A percentile compares a stretch with the other conserved stretches of the same genome.
These are phyloP conservation scores for Echinochloa phyllopogon DNA, from an alignment of 176 grass and related monocot species.

Conservation along the genomic window DNA sequence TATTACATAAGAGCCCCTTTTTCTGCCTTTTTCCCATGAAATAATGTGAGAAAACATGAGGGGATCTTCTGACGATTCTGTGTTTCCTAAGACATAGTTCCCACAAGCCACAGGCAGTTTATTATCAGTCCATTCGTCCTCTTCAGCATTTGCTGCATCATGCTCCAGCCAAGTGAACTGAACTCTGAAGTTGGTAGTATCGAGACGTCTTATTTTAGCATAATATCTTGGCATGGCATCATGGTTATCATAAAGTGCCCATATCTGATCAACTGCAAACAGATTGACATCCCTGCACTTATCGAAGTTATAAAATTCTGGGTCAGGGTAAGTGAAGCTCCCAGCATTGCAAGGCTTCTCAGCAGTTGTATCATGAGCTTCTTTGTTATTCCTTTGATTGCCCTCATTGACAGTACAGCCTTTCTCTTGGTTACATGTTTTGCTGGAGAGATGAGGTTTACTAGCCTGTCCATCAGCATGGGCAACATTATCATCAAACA, in stretches of 20 bases:
- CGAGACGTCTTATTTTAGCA: slow-evolving; percentile 62
- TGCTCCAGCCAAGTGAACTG: slow-evolving; percentile 72
- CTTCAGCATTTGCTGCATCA: slow-evolving; percentile 43
- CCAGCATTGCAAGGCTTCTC: slow-evolving; percentile 33
- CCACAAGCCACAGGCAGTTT: slow-evolving; percentile 73
- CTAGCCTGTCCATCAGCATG: slow-evolving; percentile 12
- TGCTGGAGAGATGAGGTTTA: slow-evolving; percentile 39
- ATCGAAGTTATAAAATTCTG: slow-evolving; percentile 82
- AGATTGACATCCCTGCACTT: slow-evolving; percentile 50
- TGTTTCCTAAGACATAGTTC: slow-evolving; percentile 55
- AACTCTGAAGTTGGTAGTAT: slow-evolving; percentile 48
- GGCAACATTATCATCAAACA: slow-evolving; percentile 23
- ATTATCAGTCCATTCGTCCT: slow-evolving; percentile 60
- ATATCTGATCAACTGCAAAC: slow-evolving; percentile 76
- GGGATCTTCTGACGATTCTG: slow-evolving; percentile 40
- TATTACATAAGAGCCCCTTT: slow-evolving; percentile 51
- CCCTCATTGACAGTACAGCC: slow-evolving; percentile 25
- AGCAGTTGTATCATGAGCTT: slow-evolving; percentile 38
- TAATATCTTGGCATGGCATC: slow-evolving; percentile 94
- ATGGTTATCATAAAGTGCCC: slow-evolving; percentile 75
- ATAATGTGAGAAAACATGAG: slow-evolving; percentile 84
- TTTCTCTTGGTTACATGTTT: slow-evolving; percentile 34
- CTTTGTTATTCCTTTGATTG: slow-evolving; percentile 16
- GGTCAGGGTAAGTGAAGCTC: slow-evolving; percentile 62
- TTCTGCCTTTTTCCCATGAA: slow-evolving; percentile 54